Evolutionary conservation across 75 land plant genomes (phyloP).

Genomic region (Pinus tabuliformis): DNA sequence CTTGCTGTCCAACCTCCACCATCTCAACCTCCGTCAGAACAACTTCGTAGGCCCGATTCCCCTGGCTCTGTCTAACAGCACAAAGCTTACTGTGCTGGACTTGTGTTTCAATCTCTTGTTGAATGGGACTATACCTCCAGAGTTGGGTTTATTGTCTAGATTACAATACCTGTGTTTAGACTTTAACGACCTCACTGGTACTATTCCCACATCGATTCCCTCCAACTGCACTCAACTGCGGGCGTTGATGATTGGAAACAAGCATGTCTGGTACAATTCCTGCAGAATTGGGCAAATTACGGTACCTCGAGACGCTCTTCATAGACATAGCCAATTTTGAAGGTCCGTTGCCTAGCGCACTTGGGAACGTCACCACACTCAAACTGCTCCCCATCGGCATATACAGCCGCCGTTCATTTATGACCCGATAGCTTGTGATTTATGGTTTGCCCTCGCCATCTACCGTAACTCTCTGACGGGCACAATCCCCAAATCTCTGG

Average conservation of each 20-base stretch:
- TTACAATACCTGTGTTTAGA: neutral
- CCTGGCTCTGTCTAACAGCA: slow-evolving; percentile 10
- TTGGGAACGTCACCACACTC: slow-evolving; percentile 39
- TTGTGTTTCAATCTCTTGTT: slow-evolving; percentile 9
- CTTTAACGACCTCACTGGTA: slow-evolving; percentile 14
- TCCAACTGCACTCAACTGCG: slow-evolving; percentile 2
- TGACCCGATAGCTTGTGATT: too few species aligned
- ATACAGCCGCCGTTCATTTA: too few species aligned
- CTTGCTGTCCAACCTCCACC: slow-evolving; percentile 9
- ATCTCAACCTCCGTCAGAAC: slow-evolving; percentile 2
- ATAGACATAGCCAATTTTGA: neutral
- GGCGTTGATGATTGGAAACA: neutral
- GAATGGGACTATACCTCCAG: slow-evolving; percentile 14
- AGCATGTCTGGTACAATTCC: neutral
- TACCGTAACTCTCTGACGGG: too few species aligned
- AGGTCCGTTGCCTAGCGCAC: slow-evolving; percentile 44
- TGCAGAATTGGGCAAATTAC: neutral
- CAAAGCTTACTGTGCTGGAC: slow-evolving; percentile 5
- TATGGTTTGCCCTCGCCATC: too few species aligned
- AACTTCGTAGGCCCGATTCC: slow-evolving; percentile 19
- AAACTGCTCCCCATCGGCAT: too few species aligned
- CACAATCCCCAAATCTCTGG: too few species aligned
- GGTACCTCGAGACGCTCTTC: neutral
- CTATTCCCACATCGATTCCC: slow-evolving; percentile 6
- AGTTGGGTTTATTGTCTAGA: neutral